Conservation (phyloP, 2,329 filamentous ascomycete species). For the Colletotrichum karsti region DNA sequence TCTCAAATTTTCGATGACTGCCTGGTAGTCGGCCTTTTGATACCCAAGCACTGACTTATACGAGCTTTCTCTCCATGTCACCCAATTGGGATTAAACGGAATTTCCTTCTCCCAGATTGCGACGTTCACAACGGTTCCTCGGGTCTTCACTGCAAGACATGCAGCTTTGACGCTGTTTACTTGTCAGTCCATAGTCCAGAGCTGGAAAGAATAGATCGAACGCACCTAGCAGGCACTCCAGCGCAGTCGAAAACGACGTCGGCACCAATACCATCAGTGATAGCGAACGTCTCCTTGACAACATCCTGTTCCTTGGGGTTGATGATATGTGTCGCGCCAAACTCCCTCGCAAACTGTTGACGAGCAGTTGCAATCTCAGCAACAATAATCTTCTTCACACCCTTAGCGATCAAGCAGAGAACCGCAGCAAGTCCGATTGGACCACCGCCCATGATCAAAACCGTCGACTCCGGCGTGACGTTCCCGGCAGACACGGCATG, state of each 20-base stretch:
- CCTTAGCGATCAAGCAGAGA: conserved; percentile 63
- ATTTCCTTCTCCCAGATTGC: conserved; percentile 36
- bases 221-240: conserved; percentile 31
- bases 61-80: conserved; percentile 32
- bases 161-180: conserved; percentile 28
- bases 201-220: fast-evolving
- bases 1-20: conserved; percentile 33
- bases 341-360: conserved; percentile 58
- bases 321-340: conserved; percentile 52
- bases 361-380: conserved; percentile 61
- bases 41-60: conserved; percentile 32
- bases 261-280: conserved; percentile 31
- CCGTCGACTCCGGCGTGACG: conserved; percentile 50
- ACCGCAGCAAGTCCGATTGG: conserved; percentile 70
- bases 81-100: conserved; percentile 31
- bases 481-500: conserved; percentile 55
- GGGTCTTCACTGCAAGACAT: conserved; percentile 32
- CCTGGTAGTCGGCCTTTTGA: conserved; percentile 32
- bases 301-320: conserved; percentile 30
- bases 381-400: conserved; percentile 63
- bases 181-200: neutral
- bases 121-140: conserved; percentile 35
- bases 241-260: conserved; percentile 35
- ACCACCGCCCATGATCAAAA: conserved; percentile 67
- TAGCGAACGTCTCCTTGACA: conserved; percentile 19